phyloP scores from a whole-genome alignment of 768 basidiomycete genomes.

The Mycena belliarum region DNA sequence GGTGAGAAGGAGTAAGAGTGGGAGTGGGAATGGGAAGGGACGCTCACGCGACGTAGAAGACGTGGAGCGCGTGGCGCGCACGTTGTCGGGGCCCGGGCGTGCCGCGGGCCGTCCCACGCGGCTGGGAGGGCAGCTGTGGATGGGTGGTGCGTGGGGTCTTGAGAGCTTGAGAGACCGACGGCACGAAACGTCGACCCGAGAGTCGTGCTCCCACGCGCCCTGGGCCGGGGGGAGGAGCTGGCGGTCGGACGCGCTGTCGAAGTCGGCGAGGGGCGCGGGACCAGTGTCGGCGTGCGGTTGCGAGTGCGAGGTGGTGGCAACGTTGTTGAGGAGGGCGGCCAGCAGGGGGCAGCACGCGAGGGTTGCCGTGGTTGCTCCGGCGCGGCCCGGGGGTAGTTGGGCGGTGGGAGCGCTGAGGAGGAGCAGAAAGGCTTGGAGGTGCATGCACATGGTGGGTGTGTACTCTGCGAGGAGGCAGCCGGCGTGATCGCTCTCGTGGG shows the following conservation, averaged over 20 bases:
- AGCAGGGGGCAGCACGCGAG: constrained; percentile 32
- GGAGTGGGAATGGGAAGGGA: no score
- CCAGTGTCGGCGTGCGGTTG: no score
- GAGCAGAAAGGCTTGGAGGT: background rate
- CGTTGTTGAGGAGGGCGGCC: constrained; percentile 37
- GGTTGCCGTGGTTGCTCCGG: no score
- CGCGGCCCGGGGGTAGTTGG: background rate
- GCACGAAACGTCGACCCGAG: constrained; percentile 35
- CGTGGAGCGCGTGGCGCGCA: constrained; percentile 49
- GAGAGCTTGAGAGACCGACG: background rate
- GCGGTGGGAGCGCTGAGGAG: constrained; percentile 4
- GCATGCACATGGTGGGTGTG: constrained; percentile 7
- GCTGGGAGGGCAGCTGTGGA: constrained; percentile 46
- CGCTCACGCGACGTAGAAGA: constrained; percentile 46
- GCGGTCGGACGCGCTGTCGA: constrained; percentile 44
- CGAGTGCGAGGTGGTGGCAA: constrained; percentile 41
- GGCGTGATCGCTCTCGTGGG: background rate
- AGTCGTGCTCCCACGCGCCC: constrained; percentile 41
- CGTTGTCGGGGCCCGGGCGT: constrained; percentile 47
- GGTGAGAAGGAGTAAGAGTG: no score
- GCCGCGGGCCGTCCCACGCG: constrained; percentile 41
- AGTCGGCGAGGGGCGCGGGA: constrained; percentile 36
- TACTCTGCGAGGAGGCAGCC: background rate
- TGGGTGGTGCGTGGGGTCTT: no score
- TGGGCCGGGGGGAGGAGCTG: constrained; percentile 39